Base-by-base conservation (phyloP, 371 early-diverging fungal genomes). In the Mortierella sp. region DNA sequence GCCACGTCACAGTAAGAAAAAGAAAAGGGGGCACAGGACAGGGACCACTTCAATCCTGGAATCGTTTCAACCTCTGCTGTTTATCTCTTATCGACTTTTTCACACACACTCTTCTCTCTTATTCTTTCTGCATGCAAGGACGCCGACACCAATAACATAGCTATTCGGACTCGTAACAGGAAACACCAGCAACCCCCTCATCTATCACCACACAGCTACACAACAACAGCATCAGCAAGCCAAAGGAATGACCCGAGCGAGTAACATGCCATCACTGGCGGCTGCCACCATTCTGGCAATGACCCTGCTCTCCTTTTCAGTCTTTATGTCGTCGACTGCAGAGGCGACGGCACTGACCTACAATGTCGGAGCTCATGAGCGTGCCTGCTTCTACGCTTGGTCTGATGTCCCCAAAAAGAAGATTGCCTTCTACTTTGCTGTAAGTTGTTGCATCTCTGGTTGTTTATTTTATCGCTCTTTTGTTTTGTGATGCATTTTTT, bases 391-490 rank as follows among this genome's bases (percentile, higher is more conserved):
- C 87, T 96, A 94, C 87, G 89, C 91, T 21, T 89, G 88, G 80
- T 90, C 93, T 26, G 94, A 94, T 79, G 84, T 90, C 44, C 92
- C 94, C 7, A 93, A 92, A 72, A 93, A 95, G 85, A 98, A 98
- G 89, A 88, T 98, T 58, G 94, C 96, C n/a, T 97, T 98, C 82
- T 98, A 98, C 91, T 98, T 98, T 94, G 97, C 98, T 45, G 99
- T 98, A 94, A 88, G 95, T 89, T 26, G 19, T 13, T 48, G 24
- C 44, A 28, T 31, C 34, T 38, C 24, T 26, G 45, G 21, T 26
- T 50, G 28, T 24, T 44, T n/a, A 16, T 44, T 72, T 60, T 34
- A 38, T n/a, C 9, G n/a, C 21, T 19, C 14, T 0, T 10, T 54
- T 38, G 55, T n/a, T 26, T 24, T 48, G 50, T 48, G 13, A 58